Evolutionary conservation across 768 basidiomycete genomes (phyloP), one percentile per base, ranked within the genome.

Genomic region (Termitomyces sp.): DNA sequence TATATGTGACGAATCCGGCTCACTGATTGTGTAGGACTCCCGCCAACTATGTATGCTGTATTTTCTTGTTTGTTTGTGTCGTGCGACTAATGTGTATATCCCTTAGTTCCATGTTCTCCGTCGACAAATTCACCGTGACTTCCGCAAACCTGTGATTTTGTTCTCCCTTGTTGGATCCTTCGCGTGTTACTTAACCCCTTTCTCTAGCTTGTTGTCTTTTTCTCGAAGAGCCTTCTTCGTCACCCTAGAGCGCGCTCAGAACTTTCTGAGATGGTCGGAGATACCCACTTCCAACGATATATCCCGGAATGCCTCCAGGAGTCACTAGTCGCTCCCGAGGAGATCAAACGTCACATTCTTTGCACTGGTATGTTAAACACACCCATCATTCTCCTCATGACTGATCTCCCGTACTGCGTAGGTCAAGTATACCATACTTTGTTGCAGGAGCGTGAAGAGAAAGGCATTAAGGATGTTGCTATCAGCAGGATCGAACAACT

Each of bases 401-500:
- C 27, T 44, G 19, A 47, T 34, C 12, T 43, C 46, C 11, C 50
- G 17, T 46, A n/a, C 50, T 41, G 21, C 16, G 9, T 44, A 84
- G 94, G 95, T 61, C 96, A 99, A 79, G 94, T 98, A 44, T 99
- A 99, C 78, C 85, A 89, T 66, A 79, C 90, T 30, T 82, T 99
- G 41, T 69, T 94, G 25, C 85, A 90, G 65, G 95, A 97, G 66
- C 89, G 97, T 56, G 91, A 96, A 69, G 89, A 89, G 42, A 85
- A 84, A 59, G 93, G 92, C 21, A 86, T 96, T 74, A 92, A 89
- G 59, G 90, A 98, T 68, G 81, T 99, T 61, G 96, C 88, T 25
- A 97, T 99, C 66, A 95, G 92, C 63, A 80, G 97, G 48, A 70
- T 99, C 43, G 97, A 99, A 70, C 97, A 99, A 73, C 67, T 98